These are phyloP conservation scores for Lithocarpus polystachyus DNA, from an alignment of 306 rosid species.

Conservation along the genomic window DNA sequence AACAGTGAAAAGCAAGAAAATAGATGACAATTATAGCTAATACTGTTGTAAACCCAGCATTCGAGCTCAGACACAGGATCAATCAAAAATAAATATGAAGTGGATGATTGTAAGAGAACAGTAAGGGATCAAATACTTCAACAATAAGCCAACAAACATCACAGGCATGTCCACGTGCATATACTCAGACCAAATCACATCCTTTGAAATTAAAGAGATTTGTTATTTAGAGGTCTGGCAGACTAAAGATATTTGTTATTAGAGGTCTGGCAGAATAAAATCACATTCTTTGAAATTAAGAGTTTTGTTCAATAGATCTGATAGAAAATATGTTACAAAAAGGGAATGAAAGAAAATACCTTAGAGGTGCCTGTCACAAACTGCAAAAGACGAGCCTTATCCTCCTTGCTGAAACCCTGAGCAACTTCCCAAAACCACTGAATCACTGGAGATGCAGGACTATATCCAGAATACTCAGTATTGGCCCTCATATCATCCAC, in stretches of 20 bases:
- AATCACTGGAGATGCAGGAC: slow-evolving; percentile 74
- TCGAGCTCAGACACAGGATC: background rate
- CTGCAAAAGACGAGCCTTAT: slow-evolving; percentile 96
- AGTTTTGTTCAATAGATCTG: background rate
- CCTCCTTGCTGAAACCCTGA: slow-evolving; percentile 92
- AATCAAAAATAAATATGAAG: background rate
- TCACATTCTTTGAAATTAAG: background rate
- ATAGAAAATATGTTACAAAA: background rate
- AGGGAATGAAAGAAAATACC: slow-evolving; percentile 39
- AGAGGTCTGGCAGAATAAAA: no score
- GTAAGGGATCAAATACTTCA: background rate
- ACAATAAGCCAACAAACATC: background rate
- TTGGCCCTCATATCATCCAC: slow-evolving; percentile 98
- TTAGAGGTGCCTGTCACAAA: slow-evolving; percentile 98
- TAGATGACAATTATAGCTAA: background rate
- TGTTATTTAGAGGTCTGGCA: no score
- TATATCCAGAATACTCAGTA: slow-evolving; percentile 93
- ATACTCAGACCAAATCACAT: background rate
- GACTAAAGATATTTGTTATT: no score
- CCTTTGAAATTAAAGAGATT: background rate
- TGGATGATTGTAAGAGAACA: background rate
- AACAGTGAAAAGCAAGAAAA: no score
- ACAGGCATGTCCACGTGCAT: background rate
- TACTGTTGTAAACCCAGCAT: background rate
- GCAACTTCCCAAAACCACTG: slow-evolving; percentile 99